Conservation (phyloP, 2,329 filamentous ascomycete genomes). For the Xylariaceae sp. region DNA sequence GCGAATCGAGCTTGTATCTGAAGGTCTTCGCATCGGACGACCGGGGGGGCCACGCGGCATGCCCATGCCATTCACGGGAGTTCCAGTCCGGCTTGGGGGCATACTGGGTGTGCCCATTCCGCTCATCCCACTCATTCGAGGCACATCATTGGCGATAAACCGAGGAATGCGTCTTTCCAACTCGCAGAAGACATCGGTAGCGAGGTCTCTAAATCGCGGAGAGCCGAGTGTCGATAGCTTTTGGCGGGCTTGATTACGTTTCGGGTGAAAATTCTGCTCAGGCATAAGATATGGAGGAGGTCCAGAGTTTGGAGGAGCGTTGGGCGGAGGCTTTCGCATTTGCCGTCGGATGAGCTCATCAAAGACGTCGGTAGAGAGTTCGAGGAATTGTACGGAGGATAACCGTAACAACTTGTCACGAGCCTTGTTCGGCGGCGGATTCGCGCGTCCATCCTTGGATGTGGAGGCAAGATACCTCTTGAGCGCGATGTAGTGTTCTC, state of each 20-base stretch:
- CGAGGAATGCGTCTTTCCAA: constrained; percentile 84
- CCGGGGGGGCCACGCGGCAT: constrained; percentile 47
- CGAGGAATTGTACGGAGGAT: constrained; percentile 90
- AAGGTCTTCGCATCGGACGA: constrained; percentile 48
- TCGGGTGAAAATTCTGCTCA: constrained; percentile 89
- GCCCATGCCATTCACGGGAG: constrained; percentile 55
- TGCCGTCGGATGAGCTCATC: constrained; percentile 90
- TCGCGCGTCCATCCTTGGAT: constrained; percentile 69
- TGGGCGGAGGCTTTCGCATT: constrained; percentile 53
- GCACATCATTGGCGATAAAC: constrained; percentile 67
- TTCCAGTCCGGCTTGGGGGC: constrained; percentile 55
- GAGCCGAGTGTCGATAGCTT: constrained; percentile 87
- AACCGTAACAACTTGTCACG: constrained; percentile 90
- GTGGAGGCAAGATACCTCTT: constrained; percentile 69
- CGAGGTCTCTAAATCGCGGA: constrained; percentile 83
- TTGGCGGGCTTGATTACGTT: constrained; percentile 95
- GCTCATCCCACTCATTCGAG: constrained; percentile 53
- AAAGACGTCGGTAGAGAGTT: constrained; percentile 95
- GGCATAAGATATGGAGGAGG: constrained; percentile 74
- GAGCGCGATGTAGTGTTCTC: constrained; percentile 77
- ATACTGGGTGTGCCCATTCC: no score
- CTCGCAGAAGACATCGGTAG: constrained; percentile 94
- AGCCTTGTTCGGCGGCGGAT: constrained; percentile 77
- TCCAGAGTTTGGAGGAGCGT: constrained; percentile 42
- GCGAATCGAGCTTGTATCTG: constrained; percentile 59